Base-by-base conservation (phyloP, 2,329 filamentous ascomycete species). In the Beauveria australis region DNA sequence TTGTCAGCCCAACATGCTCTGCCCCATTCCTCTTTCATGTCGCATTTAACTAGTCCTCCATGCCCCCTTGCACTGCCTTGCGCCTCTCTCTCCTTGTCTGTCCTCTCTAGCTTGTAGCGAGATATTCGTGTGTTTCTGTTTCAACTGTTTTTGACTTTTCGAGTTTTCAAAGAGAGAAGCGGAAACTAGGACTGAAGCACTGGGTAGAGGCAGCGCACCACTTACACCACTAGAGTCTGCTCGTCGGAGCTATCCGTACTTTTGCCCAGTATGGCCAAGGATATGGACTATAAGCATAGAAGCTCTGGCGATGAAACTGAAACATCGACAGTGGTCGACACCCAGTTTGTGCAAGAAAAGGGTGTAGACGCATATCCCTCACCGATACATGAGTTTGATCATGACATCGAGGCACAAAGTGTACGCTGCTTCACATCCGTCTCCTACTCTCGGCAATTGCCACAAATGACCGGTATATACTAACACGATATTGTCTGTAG, bases 371-470 rank as follows among this genome's bases (percentile, higher is more conserved):
- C 47, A n/a, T 58, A 41, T 30, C 56, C 63, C 10, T 61, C 60
- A 18, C 56, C 59, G 22, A 63, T 61, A 5, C 54, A 64, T 24
- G 59, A 55, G 28, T 41, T 19, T 14, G 59, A 67, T 30, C 55
- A 66, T 56, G 67, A 68, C 46, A 49, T 67, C 22, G 67, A 67
- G 48, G 67, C 64, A 0, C 67, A 67, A 62, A 59, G 63, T 54
- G 67, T 67, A 60, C 62, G 53, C 19, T 19, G 10, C 12, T 22
- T 52, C 10, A 59, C 43, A 10, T 19, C 40, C 46, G 40, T 14
- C 19, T 19, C n/a, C 10, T 19, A 9, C 24, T 24, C 16, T 40
- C 5, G 12, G 9, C 12, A 22, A 5, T 30, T 37, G 19, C 4
- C 19, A 22, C 6, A 12, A 18, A 10, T 7, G 24, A 3, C 3